Evolutionary conservation across 2,329 filamentous ascomycete species (phyloP).

Genomic region (Cladosporium sp.): DNA sequence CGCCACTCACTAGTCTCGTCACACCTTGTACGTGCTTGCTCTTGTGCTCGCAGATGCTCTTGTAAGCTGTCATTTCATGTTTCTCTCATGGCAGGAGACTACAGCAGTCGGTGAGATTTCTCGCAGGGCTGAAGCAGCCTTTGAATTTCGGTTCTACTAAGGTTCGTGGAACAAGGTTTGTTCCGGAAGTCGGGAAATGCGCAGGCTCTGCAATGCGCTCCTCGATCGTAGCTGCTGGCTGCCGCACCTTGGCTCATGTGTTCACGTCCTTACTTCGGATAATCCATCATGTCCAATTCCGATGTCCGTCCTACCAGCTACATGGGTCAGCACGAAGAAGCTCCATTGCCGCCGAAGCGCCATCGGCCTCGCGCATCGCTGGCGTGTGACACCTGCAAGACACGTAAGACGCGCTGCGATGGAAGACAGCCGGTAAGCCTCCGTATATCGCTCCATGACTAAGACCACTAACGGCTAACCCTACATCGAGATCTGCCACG

Average conservation of each 20-base stretch:
- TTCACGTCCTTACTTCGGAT: conserved; percentile 14
- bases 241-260: conserved; percentile 10
- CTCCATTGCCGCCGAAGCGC: conserved; percentile 9
- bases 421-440: conserved; percentile 26
- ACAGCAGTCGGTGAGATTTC: background rate
- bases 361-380: conserved; percentile 18
- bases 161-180: conserved; percentile 7
- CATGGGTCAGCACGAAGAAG: background rate
- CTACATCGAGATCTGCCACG: conserved; percentile 13
- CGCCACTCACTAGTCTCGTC: background rate
- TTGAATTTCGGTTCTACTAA: conserved; percentile 10
- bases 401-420: conserved; percentile 31
- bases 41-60: background rate
- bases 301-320: conserved; percentile 6
- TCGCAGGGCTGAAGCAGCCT: conserved; percentile 1
- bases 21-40: conserved; percentile 1
- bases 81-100: background rate
- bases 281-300: conserved; percentile 6
- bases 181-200: conserved; percentile 13
- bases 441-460: conserved; percentile 15
- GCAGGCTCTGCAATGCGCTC: conserved; percentile 10
- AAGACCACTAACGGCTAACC: conserved; percentile 15
- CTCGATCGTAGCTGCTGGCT: background rate
- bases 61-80: background rate
- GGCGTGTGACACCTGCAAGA: conserved; percentile 34